Evolutionary conservation across 306 rosid genomes (phyloP).

Genomic region (Cucurbita argyrosperma): DNA sequence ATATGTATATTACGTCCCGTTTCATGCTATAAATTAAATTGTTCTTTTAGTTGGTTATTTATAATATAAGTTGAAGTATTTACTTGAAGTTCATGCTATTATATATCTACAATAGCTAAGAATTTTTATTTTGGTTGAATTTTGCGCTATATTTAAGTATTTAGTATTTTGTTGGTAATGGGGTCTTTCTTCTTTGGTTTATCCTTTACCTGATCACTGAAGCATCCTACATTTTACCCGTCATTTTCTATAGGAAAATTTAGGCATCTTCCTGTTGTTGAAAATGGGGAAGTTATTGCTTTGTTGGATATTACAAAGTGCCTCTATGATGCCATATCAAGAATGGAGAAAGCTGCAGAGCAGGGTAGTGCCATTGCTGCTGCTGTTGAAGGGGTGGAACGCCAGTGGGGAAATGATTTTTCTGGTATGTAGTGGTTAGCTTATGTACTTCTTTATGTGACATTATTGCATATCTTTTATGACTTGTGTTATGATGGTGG

Average conservation of each 20-base stretch:
- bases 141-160: not conserved
- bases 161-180: not conserved
- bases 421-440: conserved; percentile 37
- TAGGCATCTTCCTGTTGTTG: conserved; percentile 96
- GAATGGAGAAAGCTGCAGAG: conserved; percentile 90
- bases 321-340: conserved; percentile 85
- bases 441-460: conserved; percentile 3
- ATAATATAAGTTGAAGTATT: not conserved
- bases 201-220: not conserved
- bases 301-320: conserved; percentile 83
- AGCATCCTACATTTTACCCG: not conserved
- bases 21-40: not conserved
- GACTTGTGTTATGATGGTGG: not conserved
- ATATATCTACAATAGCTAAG: not conserved
- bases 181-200: not conserved
- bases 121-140: not conserved
- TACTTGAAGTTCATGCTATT: not conserved
- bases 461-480: conserved; percentile 6
- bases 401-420: conserved; percentile 54
- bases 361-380: conserved; percentile 90
- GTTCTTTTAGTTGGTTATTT: not conserved
- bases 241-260: conserved; percentile 53
- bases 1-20: not conserved
- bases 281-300: conserved; percentile 91
- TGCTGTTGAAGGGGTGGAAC: conserved; percentile 80